Evolutionary conservation across 805 yeast genomes (phyloP), one percentile per base, ranked within the genome.

Genomic region (Wickerhamomyces queroliae): DNA sequence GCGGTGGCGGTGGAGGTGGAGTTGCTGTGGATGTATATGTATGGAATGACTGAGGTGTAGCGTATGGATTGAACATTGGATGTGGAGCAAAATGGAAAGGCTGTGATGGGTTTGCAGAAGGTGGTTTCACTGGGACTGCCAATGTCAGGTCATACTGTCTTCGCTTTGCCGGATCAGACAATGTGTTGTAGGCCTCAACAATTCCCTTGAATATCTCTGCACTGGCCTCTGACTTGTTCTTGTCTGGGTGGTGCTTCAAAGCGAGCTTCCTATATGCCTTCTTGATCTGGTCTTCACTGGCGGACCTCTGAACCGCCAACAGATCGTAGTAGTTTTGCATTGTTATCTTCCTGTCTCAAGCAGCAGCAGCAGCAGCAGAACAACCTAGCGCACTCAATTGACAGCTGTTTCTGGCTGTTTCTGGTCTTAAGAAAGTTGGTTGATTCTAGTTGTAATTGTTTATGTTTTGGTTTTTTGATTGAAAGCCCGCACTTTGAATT

Each of bases 181-280:
- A 47, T 1, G 56, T 50, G 7, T 49, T 58, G 20, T 64, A 42
- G 0, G 72, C 72, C 31, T 58, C 58, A 9, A 48, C 45, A 10
- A 64, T 47, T 9, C 36, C 38, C 41, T 61, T 55, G 55, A 67
- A 67, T 29, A 45, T 38, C 35, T 63, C 67, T 7, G 41, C 53
- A 19, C 42, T 42, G 7, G 26, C 29, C 3, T 45, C 42, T 26
- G 52, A 56, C 8, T 39, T 40, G 34, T 48, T 47, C 46, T 63
- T 64, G 44, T 74, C 80, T 5, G 80, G 80, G 46, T 74, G 80
- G 43, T 62, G 63, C 33, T 54, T 52, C 21, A 57, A 46, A 39
- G 72, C 67, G 33, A 69, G 47, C 37, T 58, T 63, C 33, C 61
- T 56, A 46, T 64, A 74, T 2, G 78, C 69, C 33, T 52, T 56